phyloP scores from a whole-genome alignment of 2,329 filamentous ascomycete species.

The Fusarium nematophilum region DNA sequence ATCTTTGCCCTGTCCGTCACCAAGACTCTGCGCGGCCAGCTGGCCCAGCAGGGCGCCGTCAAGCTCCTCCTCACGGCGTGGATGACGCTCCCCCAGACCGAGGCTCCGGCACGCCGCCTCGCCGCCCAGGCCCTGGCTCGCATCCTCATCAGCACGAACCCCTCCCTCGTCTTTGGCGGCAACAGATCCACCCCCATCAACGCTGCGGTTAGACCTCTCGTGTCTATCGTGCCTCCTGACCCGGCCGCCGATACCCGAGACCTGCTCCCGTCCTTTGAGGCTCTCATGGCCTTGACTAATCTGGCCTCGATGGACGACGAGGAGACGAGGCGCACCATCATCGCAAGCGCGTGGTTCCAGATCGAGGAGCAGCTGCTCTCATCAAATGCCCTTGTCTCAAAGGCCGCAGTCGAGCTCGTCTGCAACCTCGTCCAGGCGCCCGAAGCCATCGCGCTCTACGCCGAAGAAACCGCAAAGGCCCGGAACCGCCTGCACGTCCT shows the following conservation, averaged over 20 bases:
- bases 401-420: constrained; percentile 87
- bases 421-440: constrained; percentile 87
- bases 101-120: constrained; percentile 61
- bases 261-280: constrained; percentile 89
- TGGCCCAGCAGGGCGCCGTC: constrained; percentile 94
- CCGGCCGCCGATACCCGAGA: constrained; percentile 74
- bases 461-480: constrained; percentile 73
- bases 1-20: constrained; percentile 81
- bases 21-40: constrained; percentile 77
- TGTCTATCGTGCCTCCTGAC: constrained; percentile 77
- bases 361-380: constrained; percentile 88
- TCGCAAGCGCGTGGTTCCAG: constrained; percentile 77
- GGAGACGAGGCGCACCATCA: constrained; percentile 73
- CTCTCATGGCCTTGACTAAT: constrained; percentile 92
- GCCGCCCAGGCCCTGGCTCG: constrained; percentile 86
- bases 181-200: constrained; percentile 78
- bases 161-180: constrained; percentile 83
- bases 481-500: constrained; percentile 83
- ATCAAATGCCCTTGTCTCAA: constrained; percentile 78
- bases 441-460: constrained; percentile 75
- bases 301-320: constrained; percentile 83
- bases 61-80: constrained; percentile 82
- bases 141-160: constrained; percentile 88
- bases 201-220: constrained; percentile 84
- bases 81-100: constrained; percentile 68